A percentile compares a stretch with the other conserved stretches of the same genome.
phyloP scores from a whole-genome alignment of 345 rosid genomes.

The Gossypium ekmanianum region DNA sequence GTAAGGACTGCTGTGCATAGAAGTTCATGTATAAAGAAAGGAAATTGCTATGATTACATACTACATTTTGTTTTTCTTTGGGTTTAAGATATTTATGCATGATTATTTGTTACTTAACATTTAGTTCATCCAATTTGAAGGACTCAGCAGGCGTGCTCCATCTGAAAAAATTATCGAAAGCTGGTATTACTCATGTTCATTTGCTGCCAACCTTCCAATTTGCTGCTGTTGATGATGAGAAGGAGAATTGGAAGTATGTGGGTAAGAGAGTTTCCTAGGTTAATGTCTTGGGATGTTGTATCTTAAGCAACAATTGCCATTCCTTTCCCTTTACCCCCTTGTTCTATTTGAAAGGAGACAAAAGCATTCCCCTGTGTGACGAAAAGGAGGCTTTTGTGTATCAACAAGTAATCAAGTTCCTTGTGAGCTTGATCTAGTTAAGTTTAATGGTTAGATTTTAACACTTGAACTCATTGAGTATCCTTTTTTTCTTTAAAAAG shows the following conservation, averaged over 20 bases:
- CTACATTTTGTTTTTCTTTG: not conserved
- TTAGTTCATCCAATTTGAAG: constrained; percentile 35
- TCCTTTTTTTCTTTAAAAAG: not conserved
- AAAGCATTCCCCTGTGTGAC: not conserved
- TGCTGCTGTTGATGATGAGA: constrained; percentile 78
- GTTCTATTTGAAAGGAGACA: not conserved
- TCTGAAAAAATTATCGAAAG: constrained; percentile 69
- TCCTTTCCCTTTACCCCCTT: not conserved
- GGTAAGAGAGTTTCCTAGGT: constrained; percentile 41
- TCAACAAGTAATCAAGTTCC: not conserved
- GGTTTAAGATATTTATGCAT: not conserved
- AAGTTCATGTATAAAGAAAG: constrained; percentile 7
- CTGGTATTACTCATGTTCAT: constrained; percentile 90
- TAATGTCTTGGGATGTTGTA: constrained; percentile 1
- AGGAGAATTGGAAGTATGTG: constrained; percentile 73
- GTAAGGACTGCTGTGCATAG: not conserved
- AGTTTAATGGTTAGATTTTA: not conserved
- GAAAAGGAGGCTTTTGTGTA: not conserved
- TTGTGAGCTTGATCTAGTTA: not conserved
- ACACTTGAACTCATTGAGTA: not conserved
- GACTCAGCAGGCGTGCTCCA: constrained; percentile 78
- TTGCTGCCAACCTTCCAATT: constrained; percentile 87
- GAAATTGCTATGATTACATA: not conserved
- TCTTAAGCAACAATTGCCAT: not conserved
- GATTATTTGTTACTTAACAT: constrained; percentile 11